Conservation (phyloP, 208 protist species). For the Porcisia deanei region DNA sequence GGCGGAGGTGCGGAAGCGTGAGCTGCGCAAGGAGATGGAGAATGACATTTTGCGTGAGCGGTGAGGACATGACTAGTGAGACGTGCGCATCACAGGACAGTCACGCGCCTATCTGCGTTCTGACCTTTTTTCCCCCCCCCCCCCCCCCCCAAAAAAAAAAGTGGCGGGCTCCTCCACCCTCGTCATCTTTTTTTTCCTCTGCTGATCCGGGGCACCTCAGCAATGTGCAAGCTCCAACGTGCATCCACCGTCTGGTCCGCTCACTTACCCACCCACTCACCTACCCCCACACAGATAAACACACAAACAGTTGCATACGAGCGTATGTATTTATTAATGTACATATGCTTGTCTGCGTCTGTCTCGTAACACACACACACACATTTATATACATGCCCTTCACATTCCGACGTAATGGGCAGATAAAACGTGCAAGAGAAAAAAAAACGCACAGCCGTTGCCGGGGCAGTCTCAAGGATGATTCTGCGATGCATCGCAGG, state of each 20-base stretch:
- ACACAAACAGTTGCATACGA: neutral
- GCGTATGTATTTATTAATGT: neutral
- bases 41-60: slow-evolving; percentile 58
- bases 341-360: neutral
- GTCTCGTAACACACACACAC: neutral
- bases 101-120: neutral
- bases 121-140: neutral
- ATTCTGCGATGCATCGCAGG: neutral
- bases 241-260: neutral
- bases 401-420: neutral
- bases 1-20: slow-evolving; percentile 46
- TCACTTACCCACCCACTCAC: neutral
- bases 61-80: neutral
- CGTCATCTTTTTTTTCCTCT: neutral
- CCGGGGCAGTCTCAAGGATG: neutral
- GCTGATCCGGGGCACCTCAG: neutral
- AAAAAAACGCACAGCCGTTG: neutral
- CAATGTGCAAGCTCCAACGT: neutral
- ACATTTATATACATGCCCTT: neutral
- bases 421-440: neutral
- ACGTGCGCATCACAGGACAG: neutral
- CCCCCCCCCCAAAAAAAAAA: neutral
- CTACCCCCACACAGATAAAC: neutral
- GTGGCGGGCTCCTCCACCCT: neutral
- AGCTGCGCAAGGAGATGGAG: slow-evolving; percentile 68